phyloP scores from a whole-genome alignment of 352 stramenopile species.

The Phytophthora europaea region DNA sequence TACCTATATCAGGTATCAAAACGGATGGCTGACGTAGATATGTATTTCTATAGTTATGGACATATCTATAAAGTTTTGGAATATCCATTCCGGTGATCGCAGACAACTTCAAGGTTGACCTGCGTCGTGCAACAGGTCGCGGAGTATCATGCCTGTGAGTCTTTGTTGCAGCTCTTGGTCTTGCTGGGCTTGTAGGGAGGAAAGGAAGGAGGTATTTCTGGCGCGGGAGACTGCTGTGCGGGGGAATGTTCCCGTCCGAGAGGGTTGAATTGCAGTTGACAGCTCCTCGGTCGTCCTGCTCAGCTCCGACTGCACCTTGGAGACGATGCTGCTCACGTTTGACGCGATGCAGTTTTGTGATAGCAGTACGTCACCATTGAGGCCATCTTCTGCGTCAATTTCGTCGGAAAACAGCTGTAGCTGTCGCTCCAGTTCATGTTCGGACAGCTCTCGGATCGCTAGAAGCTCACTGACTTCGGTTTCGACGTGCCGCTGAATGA shows the following conservation, averaged over 20 bases:
- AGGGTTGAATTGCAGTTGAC: background rate
- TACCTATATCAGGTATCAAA: conserved; percentile 13
- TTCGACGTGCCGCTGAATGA: conserved; percentile 23
- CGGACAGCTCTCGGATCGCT: conserved; percentile 33
- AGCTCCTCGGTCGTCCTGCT: conserved; percentile 21
- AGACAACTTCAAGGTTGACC: conserved; percentile 16
- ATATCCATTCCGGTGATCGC: conserved; percentile 22
- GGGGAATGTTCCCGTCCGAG: conserved; percentile 6
- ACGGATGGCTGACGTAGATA: conserved; percentile 24
- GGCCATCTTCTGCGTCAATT: background rate
- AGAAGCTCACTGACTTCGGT: conserved; percentile 37
- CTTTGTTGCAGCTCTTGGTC: conserved; percentile 44
- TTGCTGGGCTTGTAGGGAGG: conserved; percentile 36
- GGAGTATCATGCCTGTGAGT: conserved; percentile 45
- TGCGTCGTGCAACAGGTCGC: conserved; percentile 37
- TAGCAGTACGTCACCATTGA: conserved; percentile 25
- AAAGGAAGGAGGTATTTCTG: conserved; percentile 40
- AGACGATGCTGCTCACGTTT: conserved; percentile 30
- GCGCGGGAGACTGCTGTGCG: conserved; percentile 42
- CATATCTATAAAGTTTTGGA: conserved; percentile 20
- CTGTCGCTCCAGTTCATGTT: conserved; percentile 32
- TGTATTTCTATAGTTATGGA: conserved; percentile 15
- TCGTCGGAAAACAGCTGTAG: conserved; percentile 35
- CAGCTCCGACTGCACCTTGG: conserved; percentile 31
- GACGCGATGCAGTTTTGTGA: conserved; percentile 42